Conservation (phyloP, 73 alveolate genomes). For the Paramecium tetraurelia region DNA sequence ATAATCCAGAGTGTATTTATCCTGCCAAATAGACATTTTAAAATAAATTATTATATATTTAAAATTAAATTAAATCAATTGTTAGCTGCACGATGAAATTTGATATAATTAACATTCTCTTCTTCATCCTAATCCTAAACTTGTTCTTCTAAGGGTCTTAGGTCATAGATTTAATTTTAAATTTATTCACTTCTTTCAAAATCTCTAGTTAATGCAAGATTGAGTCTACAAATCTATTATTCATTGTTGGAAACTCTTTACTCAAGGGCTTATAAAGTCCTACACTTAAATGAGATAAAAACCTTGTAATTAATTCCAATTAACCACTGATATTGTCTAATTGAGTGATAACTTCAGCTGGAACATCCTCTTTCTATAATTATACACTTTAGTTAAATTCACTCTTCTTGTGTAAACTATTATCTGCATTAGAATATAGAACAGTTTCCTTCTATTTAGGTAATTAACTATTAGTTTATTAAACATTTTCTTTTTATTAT, state of each 20-base stretch:
- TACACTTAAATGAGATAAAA: background rate
- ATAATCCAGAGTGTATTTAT: background rate
- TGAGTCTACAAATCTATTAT: slow-evolving; percentile 18
- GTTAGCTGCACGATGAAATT: slow-evolving; percentile 49
- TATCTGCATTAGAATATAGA: slow-evolving; percentile 34
- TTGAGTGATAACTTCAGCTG: background rate
- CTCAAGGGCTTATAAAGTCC: slow-evolving; percentile 32
- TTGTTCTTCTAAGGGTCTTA: background rate
- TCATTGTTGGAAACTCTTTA: slow-evolving; percentile 52
- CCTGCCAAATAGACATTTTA: background rate
- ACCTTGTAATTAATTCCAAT: slow-evolving; percentile 46
- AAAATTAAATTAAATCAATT: slow-evolving; percentile 3
- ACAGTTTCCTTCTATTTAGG: background rate
- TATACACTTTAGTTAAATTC: background rate
- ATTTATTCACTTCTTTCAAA: slow-evolving; percentile 19
- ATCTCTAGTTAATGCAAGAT: slow-evolving; percentile 22
- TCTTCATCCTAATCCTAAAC: background rate
- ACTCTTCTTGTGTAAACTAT: slow-evolving; percentile 29
- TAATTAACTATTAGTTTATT: too few relatives aligned
- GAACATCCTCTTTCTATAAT: background rate
- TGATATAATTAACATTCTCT: background rate
- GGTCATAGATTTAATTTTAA: background rate
- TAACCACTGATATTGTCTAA: slow-evolving; percentile 21
- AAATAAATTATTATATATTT: background rate
- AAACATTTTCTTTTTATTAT: background rate